Percentiles rank a stretch among this genome's conserved stretches.
Conservation (phyloP, 306 rosid species). For the Quercus rubra region DNA sequence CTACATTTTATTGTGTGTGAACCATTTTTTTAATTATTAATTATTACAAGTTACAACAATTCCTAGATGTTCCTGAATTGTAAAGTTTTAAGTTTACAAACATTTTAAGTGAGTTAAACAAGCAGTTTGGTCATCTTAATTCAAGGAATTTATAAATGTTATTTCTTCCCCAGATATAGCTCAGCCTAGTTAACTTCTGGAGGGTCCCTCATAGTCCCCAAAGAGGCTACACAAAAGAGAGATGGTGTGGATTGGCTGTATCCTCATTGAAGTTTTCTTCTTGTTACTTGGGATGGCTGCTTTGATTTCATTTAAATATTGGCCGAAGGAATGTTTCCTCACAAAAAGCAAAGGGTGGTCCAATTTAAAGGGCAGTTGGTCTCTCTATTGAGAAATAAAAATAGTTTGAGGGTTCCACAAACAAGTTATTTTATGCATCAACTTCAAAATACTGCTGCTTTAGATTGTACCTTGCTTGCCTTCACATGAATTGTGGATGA, state of each 20-base stretch:
- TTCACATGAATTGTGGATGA: slow-evolving; percentile 3
- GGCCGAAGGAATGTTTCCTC: not conserved
- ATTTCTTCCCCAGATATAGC: slow-evolving; percentile 6
- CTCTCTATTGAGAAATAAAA: not conserved
- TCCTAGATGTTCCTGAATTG: no score
- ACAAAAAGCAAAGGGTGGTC: slow-evolving; percentile 28
- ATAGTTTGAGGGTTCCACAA: not conserved
- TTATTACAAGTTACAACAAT: no score
- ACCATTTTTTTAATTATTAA: no score
- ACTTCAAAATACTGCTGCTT: slow-evolving; percentile 1
- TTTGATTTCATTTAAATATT: slow-evolving; percentile 6
- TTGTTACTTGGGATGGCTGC: slow-evolving; percentile 21
- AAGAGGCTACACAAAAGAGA: slow-evolving; percentile 5
- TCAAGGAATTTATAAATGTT: slow-evolving; percentile 14
- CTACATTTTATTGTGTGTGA: no score
- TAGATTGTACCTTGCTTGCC: slow-evolving; percentile 7
- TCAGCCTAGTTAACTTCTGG: not conserved
- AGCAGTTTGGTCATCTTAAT: not conserved
- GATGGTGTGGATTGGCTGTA: slow-evolving; percentile 15
- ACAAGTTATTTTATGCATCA: not conserved
- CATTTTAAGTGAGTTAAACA: not conserved
- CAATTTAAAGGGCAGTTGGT: slow-evolving; percentile 1
- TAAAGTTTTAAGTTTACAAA: not conserved
- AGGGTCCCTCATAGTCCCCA: not conserved
- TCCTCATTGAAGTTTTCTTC: slow-evolving; percentile 14